These are phyloP conservation scores for Crithidia mellificae DNA, from an alignment of 208 protist genomes.

Conservation along the genomic window DNA sequence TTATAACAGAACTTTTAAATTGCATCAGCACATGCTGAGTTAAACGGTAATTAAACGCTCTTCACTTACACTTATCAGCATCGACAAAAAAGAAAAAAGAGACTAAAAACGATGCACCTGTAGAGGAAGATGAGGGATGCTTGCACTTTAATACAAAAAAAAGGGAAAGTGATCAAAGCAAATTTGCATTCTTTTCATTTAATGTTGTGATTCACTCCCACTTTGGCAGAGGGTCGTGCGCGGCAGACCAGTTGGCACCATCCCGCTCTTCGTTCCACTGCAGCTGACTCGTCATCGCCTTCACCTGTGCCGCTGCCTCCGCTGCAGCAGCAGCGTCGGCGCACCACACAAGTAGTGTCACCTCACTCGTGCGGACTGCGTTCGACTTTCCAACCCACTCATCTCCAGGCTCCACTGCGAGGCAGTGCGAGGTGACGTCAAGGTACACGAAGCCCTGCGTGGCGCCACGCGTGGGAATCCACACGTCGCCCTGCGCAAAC, in stretches of 20 bases:
- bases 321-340: constrained; percentile 12
- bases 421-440: constrained; percentile 42
- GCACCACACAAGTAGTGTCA: constrained; percentile 43
- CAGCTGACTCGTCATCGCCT: constrained; percentile 29
- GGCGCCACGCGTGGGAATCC: constrained; percentile 46
- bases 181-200: neutral
- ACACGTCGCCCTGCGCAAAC: constrained; percentile 47
- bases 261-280: constrained; percentile 35
- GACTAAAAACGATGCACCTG: too few relatives aligned
- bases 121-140: neutral
- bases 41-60: constrained; percentile 1
- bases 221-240: constrained; percentile 36
- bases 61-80: neutral
- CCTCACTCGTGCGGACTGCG: constrained; percentile 26
- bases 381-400: constrained; percentile 16
- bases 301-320: constrained; percentile 13
- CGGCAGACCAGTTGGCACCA: constrained; percentile 20
- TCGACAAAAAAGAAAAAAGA: neutral
- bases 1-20: neutral
- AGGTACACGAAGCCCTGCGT: constrained; percentile 37
- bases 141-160: too few relatives aligned
- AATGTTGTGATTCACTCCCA: constrained; percentile 28
- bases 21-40: neutral
- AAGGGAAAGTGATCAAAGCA: too few relatives aligned
- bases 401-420: constrained; percentile 53